Evolutionary conservation across 139 green algal species (phyloP).

Genomic region (Klebsormidium nitens): DNA sequence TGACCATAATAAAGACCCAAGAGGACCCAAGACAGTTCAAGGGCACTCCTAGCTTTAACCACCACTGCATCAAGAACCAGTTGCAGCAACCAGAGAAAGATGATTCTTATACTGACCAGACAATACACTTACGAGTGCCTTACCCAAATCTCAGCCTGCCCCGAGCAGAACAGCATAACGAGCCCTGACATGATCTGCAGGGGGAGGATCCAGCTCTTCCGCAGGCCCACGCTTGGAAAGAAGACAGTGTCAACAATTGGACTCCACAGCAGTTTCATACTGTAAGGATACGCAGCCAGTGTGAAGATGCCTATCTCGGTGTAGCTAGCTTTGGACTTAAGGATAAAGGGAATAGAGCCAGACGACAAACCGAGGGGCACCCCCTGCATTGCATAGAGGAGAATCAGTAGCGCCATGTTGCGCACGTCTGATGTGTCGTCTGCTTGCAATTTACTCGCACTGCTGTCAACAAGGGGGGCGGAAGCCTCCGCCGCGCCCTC

Average conservation of each 20-base stretch:
- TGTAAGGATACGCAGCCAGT: conserved; percentile 81
- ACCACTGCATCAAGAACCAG: neutral
- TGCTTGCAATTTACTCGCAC: no score
- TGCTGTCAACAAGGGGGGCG: no score
- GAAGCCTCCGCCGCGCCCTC: no score
- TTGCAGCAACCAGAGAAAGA: neutral
- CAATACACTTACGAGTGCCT: no score
- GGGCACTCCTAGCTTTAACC: neutral
- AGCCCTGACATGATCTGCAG: conserved; percentile 46
- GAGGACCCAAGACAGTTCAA: no score
- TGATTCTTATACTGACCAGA: no score
- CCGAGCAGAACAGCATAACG: conserved; percentile 43
- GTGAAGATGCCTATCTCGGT: conserved; percentile 60
- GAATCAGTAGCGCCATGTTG: conserved; percentile 25
- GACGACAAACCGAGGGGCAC: conserved; percentile 13
- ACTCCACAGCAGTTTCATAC: conserved; percentile 88
- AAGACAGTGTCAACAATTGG: conserved; percentile 83
- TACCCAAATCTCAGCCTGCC: conserved; percentile 18
- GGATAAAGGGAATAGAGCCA: conserved; percentile 15
- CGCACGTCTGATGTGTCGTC: neutral
- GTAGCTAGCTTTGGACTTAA: conserved; percentile 15
- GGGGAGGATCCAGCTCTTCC: conserved; percentile 70
- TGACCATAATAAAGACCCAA: no score
- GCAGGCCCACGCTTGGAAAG: conserved; percentile 51
- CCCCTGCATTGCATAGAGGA: conserved; percentile 22